phyloP scores from a whole-genome alignment of 305 asterid species.

The Fraxinus sp. region DNA sequence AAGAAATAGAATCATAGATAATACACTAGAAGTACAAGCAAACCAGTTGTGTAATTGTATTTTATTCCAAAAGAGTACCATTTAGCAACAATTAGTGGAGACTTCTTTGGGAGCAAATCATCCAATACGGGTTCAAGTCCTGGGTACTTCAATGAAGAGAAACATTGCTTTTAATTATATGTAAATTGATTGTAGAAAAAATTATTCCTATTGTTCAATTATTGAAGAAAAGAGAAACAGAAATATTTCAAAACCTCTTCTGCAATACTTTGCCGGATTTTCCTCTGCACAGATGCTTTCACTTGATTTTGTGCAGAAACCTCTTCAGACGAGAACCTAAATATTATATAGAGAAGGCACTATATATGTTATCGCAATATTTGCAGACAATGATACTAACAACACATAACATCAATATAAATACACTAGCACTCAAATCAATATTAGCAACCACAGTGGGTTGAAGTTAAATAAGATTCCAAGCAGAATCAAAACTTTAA shows the following conservation, averaged over 20 bases:
- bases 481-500: neutral
- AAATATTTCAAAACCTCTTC: conserved; percentile 66
- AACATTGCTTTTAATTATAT: conserved; percentile 9
- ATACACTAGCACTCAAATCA: neutral
- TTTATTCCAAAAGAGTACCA: conserved; percentile 47
- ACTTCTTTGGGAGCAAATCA: conserved; percentile 89
- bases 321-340: conserved; percentile 90
- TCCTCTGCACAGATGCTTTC: conserved; percentile 96
- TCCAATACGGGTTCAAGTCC: conserved; percentile 82
- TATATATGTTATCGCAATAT: conserved; percentile 10
- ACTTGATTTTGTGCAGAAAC: conserved; percentile 99
- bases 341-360: conserved; percentile 10
- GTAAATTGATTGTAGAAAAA: conserved; percentile 5
- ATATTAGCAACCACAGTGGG: neutral
- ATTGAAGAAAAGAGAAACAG: conserved; percentile 13
- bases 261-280: conserved; percentile 84
- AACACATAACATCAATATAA: neutral
- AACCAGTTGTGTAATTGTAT: conserved; percentile 9
- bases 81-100: conserved; percentile 92
- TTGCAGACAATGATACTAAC: neutral
- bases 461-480: neutral
- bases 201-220: neutral
- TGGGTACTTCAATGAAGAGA: conserved; percentile 62
- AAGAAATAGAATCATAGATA: conserved; percentile 19
- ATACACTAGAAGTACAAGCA: conserved; percentile 6